These are phyloP conservation scores for Neoscytalidium dimidiatum DNA, from an alignment of 2,329 filamentous ascomycete species.

Conservation along the genomic window DNA sequence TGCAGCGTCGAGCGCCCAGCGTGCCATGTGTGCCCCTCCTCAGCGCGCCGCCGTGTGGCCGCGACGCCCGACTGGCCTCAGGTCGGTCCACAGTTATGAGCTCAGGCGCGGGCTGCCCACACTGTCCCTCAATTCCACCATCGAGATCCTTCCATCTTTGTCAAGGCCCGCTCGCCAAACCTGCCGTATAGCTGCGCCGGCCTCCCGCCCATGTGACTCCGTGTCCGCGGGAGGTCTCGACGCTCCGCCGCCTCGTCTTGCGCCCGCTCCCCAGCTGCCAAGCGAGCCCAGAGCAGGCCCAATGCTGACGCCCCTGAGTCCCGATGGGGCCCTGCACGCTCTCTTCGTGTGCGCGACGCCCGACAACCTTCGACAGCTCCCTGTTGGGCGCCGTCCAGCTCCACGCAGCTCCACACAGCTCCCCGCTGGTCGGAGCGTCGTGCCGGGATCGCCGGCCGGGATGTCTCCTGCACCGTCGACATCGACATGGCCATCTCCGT, in stretches of 20 bases:
- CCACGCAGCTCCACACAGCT: slow-evolving; percentile 7
- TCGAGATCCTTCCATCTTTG: slow-evolving; percentile 8
- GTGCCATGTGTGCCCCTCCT: no score
- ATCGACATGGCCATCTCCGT: no score
- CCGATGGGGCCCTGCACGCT: not conserved
- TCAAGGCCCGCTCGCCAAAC: slow-evolving; percentile 15
- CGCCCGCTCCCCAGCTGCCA: not conserved
- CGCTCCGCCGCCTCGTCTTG: not conserved
- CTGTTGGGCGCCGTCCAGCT: slow-evolving; percentile 3
- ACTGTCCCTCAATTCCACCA: not conserved
- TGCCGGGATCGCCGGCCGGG: slow-evolving; percentile 6
- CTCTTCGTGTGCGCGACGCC: not conserved
- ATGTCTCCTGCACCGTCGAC: not conserved
- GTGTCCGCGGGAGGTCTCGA: not conserved
- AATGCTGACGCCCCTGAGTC: not conserved
- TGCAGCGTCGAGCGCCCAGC: no score
- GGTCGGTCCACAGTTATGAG: not conserved
- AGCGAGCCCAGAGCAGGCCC: not conserved
- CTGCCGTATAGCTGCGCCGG: not conserved
- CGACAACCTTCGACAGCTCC: not conserved
- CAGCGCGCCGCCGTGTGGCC: no score
- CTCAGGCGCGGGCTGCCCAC: slow-evolving; percentile 2
- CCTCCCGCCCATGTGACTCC: not conserved
- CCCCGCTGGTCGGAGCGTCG: slow-evolving; percentile 7
- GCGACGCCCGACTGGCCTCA: no score